phyloP scores from a whole-genome alignment of 495 filamentous ascomycete genomes.

The Podospora tetraspora region DNA sequence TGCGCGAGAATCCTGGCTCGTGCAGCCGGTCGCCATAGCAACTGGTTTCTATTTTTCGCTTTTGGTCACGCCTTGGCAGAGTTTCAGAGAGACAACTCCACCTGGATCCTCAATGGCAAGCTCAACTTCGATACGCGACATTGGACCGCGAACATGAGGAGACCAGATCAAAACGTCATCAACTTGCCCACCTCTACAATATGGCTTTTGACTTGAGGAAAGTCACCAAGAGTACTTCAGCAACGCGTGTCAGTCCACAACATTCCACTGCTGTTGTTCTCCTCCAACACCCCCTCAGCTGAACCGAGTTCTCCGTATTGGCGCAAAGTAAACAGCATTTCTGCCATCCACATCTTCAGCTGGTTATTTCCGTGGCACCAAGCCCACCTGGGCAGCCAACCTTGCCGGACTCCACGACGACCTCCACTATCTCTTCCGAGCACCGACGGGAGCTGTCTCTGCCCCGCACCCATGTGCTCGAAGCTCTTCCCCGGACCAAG shows the following conservation, averaged over 20 bases:
- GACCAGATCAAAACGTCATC: not conserved
- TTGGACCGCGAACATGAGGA: not conserved
- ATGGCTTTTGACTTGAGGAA: no score
- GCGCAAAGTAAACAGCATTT: not conserved
- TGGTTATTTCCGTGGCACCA: not conserved
- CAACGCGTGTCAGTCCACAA: no score
- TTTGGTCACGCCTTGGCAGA: not conserved
- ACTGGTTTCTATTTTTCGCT: constrained; percentile 5
- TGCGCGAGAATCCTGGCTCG: constrained; percentile 8
- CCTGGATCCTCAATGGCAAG: not conserved
- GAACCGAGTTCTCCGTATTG: not conserved
- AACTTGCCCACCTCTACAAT: not conserved
- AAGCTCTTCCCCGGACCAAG: not conserved
- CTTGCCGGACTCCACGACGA: not conserved
- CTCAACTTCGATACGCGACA: not conserved
- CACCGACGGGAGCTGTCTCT: not conserved
- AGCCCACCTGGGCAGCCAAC: not conserved
- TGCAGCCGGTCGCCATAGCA: constrained; percentile 9
- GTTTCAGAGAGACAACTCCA: constrained; percentile 9
- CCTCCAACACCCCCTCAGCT: not conserved
- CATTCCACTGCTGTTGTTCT: not conserved
- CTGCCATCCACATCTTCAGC: not conserved
- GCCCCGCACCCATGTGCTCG: not conserved
- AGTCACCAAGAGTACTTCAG: no score
- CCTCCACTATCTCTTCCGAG: not conserved